Conservation (phyloP, 495 filamentous ascomycete species). For the Penicillium dipodomyicola region DNA sequence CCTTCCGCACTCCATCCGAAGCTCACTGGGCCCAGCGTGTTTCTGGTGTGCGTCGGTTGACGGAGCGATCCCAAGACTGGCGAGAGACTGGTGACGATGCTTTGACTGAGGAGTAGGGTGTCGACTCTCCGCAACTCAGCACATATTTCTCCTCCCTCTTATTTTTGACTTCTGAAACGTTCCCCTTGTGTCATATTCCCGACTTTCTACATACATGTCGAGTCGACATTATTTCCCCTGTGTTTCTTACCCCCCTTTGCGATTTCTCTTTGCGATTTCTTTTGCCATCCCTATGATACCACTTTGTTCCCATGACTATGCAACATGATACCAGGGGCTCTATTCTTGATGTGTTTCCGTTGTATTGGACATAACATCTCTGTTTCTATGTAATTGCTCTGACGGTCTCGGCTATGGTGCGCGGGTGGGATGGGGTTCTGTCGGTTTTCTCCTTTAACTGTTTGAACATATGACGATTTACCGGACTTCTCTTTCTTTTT, state of each 20-base stretch:
- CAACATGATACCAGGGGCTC: slow-evolving; percentile 44
- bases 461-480: slow-evolving; percentile 10
- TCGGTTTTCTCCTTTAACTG: slow-evolving; percentile 2
- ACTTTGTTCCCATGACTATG: slow-evolving; percentile 47
- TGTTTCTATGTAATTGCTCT: slow-evolving; percentile 24
- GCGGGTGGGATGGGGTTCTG: slow-evolving; percentile 20
- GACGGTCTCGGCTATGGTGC: slow-evolving; percentile 21
- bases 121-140: background rate
- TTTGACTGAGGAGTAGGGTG: slow-evolving; percentile 69
- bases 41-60: slow-evolving; percentile 69
- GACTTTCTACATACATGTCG: background rate
- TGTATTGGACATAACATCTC: slow-evolving; percentile 20
- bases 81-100: slow-evolving; percentile 79
- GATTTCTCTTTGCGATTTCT: slow-evolving; percentile 11
- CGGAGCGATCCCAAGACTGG: slow-evolving; percentile 80
- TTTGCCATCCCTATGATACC: slow-evolving; percentile 39
- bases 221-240: background rate
- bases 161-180: slow-evolving; percentile 7
- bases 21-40: slow-evolving; percentile 81
- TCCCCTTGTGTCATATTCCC: background rate
- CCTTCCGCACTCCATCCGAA: slow-evolving; percentile 84
- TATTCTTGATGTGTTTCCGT: slow-evolving; percentile 28
- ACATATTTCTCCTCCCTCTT: background rate
- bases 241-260: slow-evolving; percentile 10
- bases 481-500: slow-evolving; percentile 7